Percentiles rank a stretch among this genome's conserved stretches.
These are phyloP conservation scores for Phytopythium delawarense DNA, from an alignment of 352 stramenopile genomes.

Conservation along the genomic window DNA sequence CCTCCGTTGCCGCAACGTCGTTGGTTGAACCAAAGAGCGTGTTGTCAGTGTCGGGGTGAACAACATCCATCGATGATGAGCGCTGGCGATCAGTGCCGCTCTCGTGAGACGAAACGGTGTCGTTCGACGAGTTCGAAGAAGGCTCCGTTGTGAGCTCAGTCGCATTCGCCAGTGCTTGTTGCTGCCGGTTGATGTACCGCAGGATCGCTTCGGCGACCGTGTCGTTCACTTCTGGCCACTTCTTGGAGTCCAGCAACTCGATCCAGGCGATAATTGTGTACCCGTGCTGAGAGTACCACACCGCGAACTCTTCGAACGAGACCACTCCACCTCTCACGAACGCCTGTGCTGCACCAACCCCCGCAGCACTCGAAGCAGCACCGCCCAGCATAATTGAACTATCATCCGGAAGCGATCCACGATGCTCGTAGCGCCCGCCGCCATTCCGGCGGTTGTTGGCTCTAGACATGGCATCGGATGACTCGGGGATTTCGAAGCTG, in stretches of 20 bases:
- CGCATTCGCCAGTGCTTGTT: conserved; percentile 45
- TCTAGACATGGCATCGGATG: conserved; percentile 24
- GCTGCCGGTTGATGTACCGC: conserved; percentile 68
- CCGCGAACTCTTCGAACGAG: conserved; percentile 80
- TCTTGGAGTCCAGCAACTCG: conserved; percentile 78
- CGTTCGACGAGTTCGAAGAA: conserved; percentile 52
- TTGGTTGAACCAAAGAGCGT: conserved; percentile 28
- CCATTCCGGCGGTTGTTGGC: conserved; percentile 25
- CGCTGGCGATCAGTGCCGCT: conserved; percentile 34
- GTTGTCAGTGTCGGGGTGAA: conserved; percentile 38
- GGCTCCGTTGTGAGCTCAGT: conserved; percentile 36
- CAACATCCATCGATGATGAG: conserved; percentile 35
- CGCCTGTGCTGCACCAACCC: conserved; percentile 55
- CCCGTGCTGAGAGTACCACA: conserved; percentile 82
- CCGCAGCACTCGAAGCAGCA: conserved; percentile 43
- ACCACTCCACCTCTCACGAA: conserved; percentile 75
- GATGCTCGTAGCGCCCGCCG: conserved; percentile 57
- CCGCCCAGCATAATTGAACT: conserved; percentile 51
- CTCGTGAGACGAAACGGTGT: conserved; percentile 66
- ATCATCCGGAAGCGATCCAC: conserved; percentile 61
- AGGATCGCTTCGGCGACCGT: conserved; percentile 70
- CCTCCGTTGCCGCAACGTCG: conserved; percentile 15
- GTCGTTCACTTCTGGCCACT: conserved; percentile 68
- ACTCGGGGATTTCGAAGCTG: conserved; percentile 58
- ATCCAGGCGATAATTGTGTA: conserved; percentile 86